Evolutionary conservation across 2,329 filamentous ascomycete genomes (phyloP).

Genomic region (Colletotrichum simmondsii): DNA sequence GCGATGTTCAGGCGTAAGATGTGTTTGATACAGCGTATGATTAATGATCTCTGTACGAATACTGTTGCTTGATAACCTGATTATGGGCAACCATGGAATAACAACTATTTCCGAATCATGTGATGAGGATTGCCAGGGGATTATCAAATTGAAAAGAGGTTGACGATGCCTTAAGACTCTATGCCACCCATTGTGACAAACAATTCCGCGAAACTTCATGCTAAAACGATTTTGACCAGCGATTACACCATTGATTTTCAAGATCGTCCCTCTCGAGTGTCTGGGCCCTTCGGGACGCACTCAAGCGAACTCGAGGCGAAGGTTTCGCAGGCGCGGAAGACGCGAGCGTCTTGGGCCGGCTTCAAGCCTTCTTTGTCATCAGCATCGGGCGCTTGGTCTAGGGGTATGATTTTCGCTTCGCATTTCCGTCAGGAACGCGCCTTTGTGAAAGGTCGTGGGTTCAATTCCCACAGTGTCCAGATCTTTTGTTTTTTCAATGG

Average conservation of each 20-base stretch:
- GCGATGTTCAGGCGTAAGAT: slow-evolving; percentile 27
- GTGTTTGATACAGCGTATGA: neutral
- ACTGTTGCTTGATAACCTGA: neutral
- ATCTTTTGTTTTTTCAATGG: rapidly evolving
- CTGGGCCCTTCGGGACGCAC: no score
- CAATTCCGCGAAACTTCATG: no score
- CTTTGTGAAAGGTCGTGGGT: slow-evolving; percentile 32
- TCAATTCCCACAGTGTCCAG: slow-evolving; percentile 34
- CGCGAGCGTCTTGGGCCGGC: rapidly evolving
- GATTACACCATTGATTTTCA: no score
- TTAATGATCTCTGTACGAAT: slow-evolving; percentile 19
- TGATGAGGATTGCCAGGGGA: no score
- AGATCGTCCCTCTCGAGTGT: no score
- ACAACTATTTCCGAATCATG: neutral
- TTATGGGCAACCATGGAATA: neutral
- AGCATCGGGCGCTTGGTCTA: slow-evolving; percentile 30
- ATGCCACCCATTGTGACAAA: no score
- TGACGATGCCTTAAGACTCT: neutral
- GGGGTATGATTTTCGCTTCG: slow-evolving; percentile 36
- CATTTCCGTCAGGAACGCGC: neutral
- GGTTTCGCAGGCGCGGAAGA: no score
- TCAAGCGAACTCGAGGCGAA: no score
- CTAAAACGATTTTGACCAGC: no score
- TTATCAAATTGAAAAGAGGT: no score
- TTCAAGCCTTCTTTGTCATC: rapidly evolving